Evolutionary conservation across 345 rosid species (phyloP).

Genomic region (Noccaea caerulescens): DNA sequence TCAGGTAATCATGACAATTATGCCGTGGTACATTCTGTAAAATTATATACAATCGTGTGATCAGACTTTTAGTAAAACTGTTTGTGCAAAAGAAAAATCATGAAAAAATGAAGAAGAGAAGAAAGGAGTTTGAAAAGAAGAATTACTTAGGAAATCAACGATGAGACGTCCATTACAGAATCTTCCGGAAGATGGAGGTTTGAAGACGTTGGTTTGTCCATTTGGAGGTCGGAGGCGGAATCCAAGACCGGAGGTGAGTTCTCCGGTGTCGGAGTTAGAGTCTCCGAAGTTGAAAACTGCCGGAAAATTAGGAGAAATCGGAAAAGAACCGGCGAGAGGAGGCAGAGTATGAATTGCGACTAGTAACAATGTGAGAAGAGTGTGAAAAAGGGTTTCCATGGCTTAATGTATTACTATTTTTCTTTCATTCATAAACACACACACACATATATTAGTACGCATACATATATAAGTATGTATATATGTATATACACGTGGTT

Average conservation of each 20-base stretch:
- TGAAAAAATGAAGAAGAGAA: background rate
- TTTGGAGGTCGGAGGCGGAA: conserved; percentile 40
- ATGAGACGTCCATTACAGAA: conserved; percentile 56
- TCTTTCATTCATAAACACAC: conserved; percentile 1
- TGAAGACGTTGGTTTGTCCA: conserved; percentile 50
- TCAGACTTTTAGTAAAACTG: background rate
- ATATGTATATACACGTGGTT: background rate
- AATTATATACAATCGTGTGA: background rate
- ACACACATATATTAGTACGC: background rate
- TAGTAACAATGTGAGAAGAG: conserved; percentile 4
- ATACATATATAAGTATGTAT: background rate
- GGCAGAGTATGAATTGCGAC: conserved; percentile 20
- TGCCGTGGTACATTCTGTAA: background rate
- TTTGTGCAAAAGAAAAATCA: background rate
- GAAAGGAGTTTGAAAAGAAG: background rate
- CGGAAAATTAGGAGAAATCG: conserved; percentile 44
- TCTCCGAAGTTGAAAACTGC: conserved; percentile 66
- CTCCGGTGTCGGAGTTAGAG: conserved; percentile 64
- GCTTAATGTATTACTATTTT: background rate
- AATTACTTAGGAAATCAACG: conserved; percentile 56
- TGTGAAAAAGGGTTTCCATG: conserved; percentile 15
- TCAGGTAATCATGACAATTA: background rate
- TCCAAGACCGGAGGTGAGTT: conserved; percentile 51
- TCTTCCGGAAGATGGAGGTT: conserved; percentile 53
- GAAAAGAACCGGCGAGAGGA: conserved; percentile 27